phyloP scores from a whole-genome alignment of 2,329 filamentous ascomycete genomes.

The Alternaria rosae region DNA sequence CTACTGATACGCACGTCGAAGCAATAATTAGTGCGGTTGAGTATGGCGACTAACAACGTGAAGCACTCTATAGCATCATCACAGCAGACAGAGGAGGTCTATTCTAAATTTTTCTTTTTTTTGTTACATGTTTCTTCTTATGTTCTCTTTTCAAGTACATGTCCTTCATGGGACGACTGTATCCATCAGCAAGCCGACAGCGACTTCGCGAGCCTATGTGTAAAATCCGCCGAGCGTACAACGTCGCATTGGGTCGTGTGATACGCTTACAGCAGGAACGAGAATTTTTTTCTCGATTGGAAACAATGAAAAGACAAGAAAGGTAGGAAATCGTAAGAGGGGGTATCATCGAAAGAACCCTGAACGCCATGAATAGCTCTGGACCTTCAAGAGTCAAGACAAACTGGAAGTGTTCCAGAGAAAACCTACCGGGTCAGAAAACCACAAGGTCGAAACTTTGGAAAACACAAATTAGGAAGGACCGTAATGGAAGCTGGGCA shows the following conservation, averaged over 20 bases:
- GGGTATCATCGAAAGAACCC: slow-evolving; percentile 36
- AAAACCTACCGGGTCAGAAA: slow-evolving; percentile 29
- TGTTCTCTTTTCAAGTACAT: slow-evolving; percentile 10
- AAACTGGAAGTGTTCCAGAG: slow-evolving; percentile 6
- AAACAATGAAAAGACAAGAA: slow-evolving; percentile 14
- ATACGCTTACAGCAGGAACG: neutral
- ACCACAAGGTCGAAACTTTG: slow-evolving; percentile 16
- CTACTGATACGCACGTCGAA: neutral
- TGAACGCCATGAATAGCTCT: slow-evolving; percentile 22
- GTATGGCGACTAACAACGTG: neutral
- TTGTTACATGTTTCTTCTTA: slow-evolving; percentile 25
- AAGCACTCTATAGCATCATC: neutral
- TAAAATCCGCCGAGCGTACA: neutral
- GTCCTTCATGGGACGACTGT: slow-evolving; percentile 3
- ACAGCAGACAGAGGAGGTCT: neutral
- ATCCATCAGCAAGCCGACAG: slow-evolving; percentile 14
- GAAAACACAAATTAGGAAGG: slow-evolving; percentile 22
- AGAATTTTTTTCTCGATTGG: neutral
- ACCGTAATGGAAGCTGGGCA: slow-evolving; percentile 5
- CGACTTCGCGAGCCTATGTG: slow-evolving; percentile 1
- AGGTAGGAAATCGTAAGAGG: slow-evolving; percentile 22
- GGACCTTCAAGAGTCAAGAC: slow-evolving; percentile 22
- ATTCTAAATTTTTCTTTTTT: slow-evolving; percentile 12
- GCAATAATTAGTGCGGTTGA: neutral
- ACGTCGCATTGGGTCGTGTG: neutral